phyloP scores from a whole-genome alignment of 176 grass and related monocot species.

The Aegilops umbellulata region DNA sequence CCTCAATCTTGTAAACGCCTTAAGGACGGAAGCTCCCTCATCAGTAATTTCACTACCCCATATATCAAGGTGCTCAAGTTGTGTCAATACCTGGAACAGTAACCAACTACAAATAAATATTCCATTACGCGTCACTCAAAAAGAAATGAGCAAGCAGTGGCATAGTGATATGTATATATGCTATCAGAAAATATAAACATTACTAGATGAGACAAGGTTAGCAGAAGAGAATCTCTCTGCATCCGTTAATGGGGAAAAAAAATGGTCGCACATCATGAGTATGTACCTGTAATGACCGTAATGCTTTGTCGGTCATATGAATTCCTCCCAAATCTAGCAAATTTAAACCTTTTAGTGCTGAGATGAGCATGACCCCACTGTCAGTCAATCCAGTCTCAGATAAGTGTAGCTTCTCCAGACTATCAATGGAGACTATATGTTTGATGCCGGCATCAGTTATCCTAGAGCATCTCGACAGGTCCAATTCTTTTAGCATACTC shows the following conservation, averaged over 20 bases:
- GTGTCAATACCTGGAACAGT: conserved; percentile 62
- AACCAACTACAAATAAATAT: conserved; percentile 1
- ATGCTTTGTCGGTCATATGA: conserved; percentile 51
- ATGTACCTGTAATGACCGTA: conserved; percentile 66
- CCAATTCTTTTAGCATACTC: conserved; percentile 64
- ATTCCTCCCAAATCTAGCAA: conserved; percentile 82
- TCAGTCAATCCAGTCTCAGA: conserved; percentile 67
- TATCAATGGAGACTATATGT: conserved; percentile 71
- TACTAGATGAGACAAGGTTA: background rate
- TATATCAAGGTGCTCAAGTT: conserved; percentile 82
- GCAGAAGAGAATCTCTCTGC: background rate
- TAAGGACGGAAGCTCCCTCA: conserved; percentile 55
- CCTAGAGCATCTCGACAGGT: conserved; percentile 80
- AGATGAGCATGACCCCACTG: conserved; percentile 64
- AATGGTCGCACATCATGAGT: background rate
- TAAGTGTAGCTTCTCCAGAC: conserved; percentile 72
- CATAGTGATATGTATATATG: background rate
- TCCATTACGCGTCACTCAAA: background rate
- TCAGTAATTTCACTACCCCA: conserved; percentile 79
- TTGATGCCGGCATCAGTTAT: conserved; percentile 70
- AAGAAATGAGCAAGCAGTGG: conserved; percentile 13
- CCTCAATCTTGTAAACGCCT: conserved; percentile 54
- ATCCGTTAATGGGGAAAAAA: background rate
- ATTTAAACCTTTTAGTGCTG: conserved; percentile 52
- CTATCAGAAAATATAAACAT: background rate